Conservation (phyloP, 257 asterid species). For the Perilla frutescens region DNA sequence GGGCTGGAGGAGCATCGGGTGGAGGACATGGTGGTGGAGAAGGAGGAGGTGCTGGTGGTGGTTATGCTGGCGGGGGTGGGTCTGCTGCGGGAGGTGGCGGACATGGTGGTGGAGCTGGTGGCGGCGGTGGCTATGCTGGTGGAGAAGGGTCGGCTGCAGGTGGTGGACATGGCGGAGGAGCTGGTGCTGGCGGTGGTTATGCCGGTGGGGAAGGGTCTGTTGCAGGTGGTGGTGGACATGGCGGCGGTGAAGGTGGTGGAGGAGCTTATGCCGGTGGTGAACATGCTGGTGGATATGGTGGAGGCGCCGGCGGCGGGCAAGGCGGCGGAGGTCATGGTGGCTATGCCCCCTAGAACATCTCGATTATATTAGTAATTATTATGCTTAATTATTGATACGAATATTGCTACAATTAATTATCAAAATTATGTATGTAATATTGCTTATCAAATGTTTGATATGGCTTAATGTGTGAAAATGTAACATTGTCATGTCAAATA, state of each 20-base stretch:
- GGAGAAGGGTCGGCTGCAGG: constrained; percentile 36
- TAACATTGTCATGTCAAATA: background rate
- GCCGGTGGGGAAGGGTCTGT: constrained; percentile 65
- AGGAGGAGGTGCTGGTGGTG: constrained; percentile 51
- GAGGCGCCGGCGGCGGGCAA: constrained; percentile 60
- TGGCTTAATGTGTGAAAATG: constrained; percentile 5
- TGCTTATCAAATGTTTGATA: constrained; percentile 14
- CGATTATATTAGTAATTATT: constrained; percentile 6
- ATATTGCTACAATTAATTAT: constrained; percentile 25
- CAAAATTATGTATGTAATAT: background rate
- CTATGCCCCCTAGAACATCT: constrained; percentile 45
- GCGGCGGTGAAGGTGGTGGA: constrained; percentile 46
- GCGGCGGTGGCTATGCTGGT: constrained; percentile 31
- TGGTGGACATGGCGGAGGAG: constrained; percentile 41
- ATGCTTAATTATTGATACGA: constrained; percentile 4
- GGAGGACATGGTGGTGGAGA: constrained; percentile 30
- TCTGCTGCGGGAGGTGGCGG: constrained; percentile 39
- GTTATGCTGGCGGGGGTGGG: constrained; percentile 53
- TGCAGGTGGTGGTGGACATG: constrained; percentile 51
- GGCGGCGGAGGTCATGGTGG: constrained; percentile 62
- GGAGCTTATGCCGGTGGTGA: constrained; percentile 55
- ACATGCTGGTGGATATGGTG: constrained; percentile 55
- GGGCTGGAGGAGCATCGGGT: constrained; percentile 40
- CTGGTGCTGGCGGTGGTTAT: constrained; percentile 39
- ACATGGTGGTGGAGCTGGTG: constrained; percentile 40